A percentile compares a stretch with the other conserved stretches of the same genome.
phyloP scores from a whole-genome alignment of 2,329 filamentous ascomycete species.

The Venturia carpophila region DNA sequence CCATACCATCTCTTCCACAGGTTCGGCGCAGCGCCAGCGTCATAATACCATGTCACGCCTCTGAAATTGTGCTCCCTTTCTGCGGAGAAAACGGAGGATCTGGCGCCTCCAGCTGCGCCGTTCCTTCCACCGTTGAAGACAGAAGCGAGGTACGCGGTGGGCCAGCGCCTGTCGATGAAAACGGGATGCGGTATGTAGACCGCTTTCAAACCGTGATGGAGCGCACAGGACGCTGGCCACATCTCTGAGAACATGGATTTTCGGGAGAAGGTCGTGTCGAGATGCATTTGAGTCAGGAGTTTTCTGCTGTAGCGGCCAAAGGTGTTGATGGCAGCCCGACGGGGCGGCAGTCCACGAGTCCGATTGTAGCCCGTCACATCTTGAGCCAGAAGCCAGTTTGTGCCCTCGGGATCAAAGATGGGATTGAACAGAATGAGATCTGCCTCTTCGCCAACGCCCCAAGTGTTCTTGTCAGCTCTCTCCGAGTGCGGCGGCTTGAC shows the following conservation, averaged over 20 bases:
- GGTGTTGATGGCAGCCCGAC: slow-evolving; percentile 64
- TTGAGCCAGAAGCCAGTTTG: slow-evolving; percentile 64
- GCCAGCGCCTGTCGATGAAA: slow-evolving; percentile 50
- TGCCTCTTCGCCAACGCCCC: slow-evolving; percentile 63
- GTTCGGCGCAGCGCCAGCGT: slow-evolving; percentile 45
- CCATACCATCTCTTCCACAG: slow-evolving; percentile 51
- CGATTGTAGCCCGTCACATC: slow-evolving; percentile 63
- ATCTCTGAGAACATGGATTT: slow-evolving; percentile 74
- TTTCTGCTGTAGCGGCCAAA: slow-evolving; percentile 60
- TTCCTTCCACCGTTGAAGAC: slow-evolving; percentile 50
- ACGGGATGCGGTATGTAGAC: slow-evolving; percentile 56
- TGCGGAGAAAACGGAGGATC: slow-evolving; percentile 43
- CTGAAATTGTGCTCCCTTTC: slow-evolving; percentile 47
- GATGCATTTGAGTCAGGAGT: slow-evolving; percentile 64
- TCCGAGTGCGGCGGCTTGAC: slow-evolving; percentile 50
- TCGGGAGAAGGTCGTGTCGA: slow-evolving; percentile 59
- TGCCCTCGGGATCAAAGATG: slow-evolving; percentile 62
- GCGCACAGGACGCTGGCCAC: slow-evolving; percentile 62
- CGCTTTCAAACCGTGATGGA: slow-evolving; percentile 72
- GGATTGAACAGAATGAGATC: slow-evolving; percentile 73
- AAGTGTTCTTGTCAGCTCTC: slow-evolving; percentile 48
- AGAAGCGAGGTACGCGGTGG: slow-evolving; percentile 44
- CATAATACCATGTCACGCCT: slow-evolving; percentile 47
- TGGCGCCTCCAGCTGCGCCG: slow-evolving; percentile 41
- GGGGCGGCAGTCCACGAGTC: slow-evolving; percentile 50